Conservation (phyloP, 2,329 filamentous ascomycete species). For the Monosporascus sp. region DNA sequence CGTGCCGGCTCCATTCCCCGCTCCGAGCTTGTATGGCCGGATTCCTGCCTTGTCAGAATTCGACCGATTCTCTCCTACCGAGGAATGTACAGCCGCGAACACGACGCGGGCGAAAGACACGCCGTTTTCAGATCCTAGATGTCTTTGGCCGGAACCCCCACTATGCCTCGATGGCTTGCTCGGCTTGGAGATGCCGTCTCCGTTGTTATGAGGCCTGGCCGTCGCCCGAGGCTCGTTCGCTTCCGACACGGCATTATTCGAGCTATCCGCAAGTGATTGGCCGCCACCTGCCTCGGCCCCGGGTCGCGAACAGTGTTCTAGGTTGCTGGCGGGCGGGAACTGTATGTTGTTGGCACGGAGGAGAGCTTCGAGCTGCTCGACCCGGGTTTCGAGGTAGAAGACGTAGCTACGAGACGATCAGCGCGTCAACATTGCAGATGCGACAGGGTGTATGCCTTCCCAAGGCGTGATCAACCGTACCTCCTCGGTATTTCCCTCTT, state of each 20-base stretch:
- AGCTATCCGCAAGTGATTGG: slow-evolving; percentile 30
- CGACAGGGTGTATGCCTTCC: background rate
- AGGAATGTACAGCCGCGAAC: slow-evolving; percentile 82
- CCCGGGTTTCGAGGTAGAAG: slow-evolving; percentile 84
- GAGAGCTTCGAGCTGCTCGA: slow-evolving; percentile 75
- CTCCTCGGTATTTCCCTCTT: slow-evolving; percentile 92
- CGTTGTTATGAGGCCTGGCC: slow-evolving; percentile 28
- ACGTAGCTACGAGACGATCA: slow-evolving; percentile 61
- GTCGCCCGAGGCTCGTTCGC: slow-evolving; percentile 24
- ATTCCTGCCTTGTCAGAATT: slow-evolving; percentile 60
- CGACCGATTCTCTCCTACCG: slow-evolving; percentile 59
- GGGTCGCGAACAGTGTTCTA: slow-evolving; percentile 58
- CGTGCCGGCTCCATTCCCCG: slow-evolving; percentile 48
- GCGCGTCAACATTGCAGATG: background rate
- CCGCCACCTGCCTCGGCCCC: slow-evolving; percentile 31
- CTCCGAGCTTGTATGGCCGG: slow-evolving; percentile 50
- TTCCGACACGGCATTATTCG: slow-evolving; percentile 27
- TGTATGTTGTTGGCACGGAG: slow-evolving; percentile 64
- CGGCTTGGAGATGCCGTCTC: slow-evolving; percentile 51
- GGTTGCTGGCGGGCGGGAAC: slow-evolving; percentile 65
- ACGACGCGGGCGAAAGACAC: slow-evolving; percentile 94
- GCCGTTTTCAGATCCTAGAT: slow-evolving; percentile 78
- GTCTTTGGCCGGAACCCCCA: slow-evolving; percentile 68
- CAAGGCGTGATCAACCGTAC: slow-evolving; percentile 47
- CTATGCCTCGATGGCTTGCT: slow-evolving; percentile 23